Conservation (phyloP, 164 flowering plant genomes). For the Liriodendron chinense region DNA sequence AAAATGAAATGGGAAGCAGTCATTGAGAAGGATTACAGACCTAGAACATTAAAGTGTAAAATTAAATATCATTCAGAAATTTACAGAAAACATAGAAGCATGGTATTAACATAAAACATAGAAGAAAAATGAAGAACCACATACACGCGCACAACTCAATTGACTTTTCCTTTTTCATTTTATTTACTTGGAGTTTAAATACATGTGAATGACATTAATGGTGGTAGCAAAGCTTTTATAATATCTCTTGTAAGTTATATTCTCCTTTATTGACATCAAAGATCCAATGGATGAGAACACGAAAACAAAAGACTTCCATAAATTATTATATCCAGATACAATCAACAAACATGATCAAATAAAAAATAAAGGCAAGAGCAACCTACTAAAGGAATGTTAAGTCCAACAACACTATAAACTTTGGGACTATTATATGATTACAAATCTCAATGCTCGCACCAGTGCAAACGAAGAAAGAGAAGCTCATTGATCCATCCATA, state of each 20-base stretch:
- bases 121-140: not conserved
- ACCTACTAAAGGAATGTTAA: too few species aligned
- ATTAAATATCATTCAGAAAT: not conserved
- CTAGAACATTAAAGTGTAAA: not conserved
- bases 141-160: not conserved
- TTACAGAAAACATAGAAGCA: slow-evolving; percentile 1
- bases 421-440: too few species aligned
- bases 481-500: too few species aligned
- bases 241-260: not conserved
- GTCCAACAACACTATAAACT: too few species aligned
- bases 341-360: too few species aligned
- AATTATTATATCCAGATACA: too few species aligned
- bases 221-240: not conserved
- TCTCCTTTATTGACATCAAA: not conserved
- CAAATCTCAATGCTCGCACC: too few species aligned
- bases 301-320: too few species aligned
- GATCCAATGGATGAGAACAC: not conserved
- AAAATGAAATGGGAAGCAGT: slow-evolving; percentile 6
- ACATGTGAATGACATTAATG: not conserved
- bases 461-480: too few species aligned
- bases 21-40: slow-evolving; percentile 3
- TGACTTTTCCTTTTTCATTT: not conserved
- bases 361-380: too few species aligned
- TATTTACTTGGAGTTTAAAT: not conserved
- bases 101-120: not conserved